phyloP scores from a whole-genome alignment of 768 basidiomycete species.

The Vishniacozyma victoriae region DNA sequence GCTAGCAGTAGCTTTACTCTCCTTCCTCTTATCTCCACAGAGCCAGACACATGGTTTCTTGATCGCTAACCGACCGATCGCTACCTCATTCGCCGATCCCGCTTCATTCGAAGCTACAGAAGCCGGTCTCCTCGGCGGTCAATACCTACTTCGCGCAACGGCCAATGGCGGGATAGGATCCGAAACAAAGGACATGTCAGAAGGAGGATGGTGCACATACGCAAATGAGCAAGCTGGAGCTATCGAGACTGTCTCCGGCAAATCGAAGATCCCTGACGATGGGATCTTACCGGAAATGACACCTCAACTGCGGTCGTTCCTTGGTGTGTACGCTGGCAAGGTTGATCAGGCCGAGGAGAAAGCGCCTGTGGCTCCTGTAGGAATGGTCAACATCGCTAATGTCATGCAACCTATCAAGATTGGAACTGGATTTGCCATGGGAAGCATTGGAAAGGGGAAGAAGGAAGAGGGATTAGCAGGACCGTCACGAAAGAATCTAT shows the following conservation, averaged over 20 bases:
- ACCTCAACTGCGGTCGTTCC: conserved; percentile 17
- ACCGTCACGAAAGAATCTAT: conserved; percentile 17
- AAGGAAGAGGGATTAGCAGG: conserved; percentile 14
- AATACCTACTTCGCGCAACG: conserved; percentile 21
- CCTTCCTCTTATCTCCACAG: conserved; percentile 76
- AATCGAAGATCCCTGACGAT: conserved; percentile 17
- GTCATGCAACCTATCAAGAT: conserved; percentile 29
- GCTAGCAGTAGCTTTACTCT: conserved; percentile 77
- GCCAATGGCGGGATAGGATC: conserved; percentile 31
- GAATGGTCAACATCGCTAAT: neutral
- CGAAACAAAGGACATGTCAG: conserved; percentile 21
- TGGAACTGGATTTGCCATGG: too few species aligned
- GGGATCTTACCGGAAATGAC: conserved; percentile 19
- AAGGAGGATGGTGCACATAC: conserved; percentile 51
- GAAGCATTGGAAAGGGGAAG: conserved; percentile 14
- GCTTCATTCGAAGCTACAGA: conserved; percentile 70
- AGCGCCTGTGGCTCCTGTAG: neutral
- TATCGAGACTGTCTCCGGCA: conserved; percentile 15
- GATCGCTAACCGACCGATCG: conserved; percentile 80
- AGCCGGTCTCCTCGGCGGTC: conserved; percentile 29
- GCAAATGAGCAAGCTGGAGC: conserved; percentile 75
- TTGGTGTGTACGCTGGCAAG: conserved; percentile 25
- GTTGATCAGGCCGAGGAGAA: conserved; percentile 1
- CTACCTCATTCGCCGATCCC: conserved; percentile 85
- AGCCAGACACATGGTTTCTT: conserved; percentile 89